Conservation (phyloP, 495 filamentous ascomycete species). For the Chaetomidium leptoderma region DNA sequence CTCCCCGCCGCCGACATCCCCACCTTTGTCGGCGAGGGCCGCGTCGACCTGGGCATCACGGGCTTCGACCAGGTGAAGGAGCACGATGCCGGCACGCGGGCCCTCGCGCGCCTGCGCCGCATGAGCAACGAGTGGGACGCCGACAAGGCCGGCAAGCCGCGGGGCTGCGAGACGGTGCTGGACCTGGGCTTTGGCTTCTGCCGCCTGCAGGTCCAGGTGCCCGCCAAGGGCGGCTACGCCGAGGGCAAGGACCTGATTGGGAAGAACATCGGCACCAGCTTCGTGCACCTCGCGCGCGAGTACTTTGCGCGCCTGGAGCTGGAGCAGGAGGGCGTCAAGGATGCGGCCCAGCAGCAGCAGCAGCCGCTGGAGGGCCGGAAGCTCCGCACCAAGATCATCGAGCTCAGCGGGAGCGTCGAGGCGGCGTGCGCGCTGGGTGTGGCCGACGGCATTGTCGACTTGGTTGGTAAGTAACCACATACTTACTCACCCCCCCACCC, state of each 20-base stretch:
- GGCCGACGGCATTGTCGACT: constrained; percentile 93
- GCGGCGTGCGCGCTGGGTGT: constrained; percentile 93
- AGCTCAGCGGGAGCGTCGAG: constrained; percentile 92
- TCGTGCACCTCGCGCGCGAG: constrained; percentile 70
- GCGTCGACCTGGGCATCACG: constrained; percentile 91
- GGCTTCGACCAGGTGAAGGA: constrained; percentile 89
- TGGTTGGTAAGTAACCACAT: constrained; percentile 66
- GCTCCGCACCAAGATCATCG: constrained; percentile 79
- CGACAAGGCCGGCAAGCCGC: constrained; percentile 38
- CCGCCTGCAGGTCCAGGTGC: constrained; percentile 92
- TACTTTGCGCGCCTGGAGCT: constrained; percentile 78
- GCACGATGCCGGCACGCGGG: constrained; percentile 71
- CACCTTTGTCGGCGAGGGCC: constrained; percentile 90
- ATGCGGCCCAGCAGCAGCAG: constrained; percentile 26
- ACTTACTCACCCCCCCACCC: constrained; percentile 9
- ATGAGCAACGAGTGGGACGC: constrained; percentile 49
- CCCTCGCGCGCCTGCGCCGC: constrained; percentile 47
- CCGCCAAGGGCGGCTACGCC: constrained; percentile 70
- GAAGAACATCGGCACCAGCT: constrained; percentile 94
- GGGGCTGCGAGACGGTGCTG: constrained; percentile 73
- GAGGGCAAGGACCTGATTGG: constrained; percentile 75
- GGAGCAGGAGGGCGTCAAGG: constrained; percentile 36
- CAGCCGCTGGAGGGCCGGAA: constrained; percentile 42
- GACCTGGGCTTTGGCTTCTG: constrained; percentile 88
- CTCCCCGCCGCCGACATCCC: constrained; percentile 96